Evolutionary conservation across 371 early-diverging fungal species (phyloP), one percentile per base, ranked within the genome.

Genomic region (Syncephalis plumigaleata): DNA sequence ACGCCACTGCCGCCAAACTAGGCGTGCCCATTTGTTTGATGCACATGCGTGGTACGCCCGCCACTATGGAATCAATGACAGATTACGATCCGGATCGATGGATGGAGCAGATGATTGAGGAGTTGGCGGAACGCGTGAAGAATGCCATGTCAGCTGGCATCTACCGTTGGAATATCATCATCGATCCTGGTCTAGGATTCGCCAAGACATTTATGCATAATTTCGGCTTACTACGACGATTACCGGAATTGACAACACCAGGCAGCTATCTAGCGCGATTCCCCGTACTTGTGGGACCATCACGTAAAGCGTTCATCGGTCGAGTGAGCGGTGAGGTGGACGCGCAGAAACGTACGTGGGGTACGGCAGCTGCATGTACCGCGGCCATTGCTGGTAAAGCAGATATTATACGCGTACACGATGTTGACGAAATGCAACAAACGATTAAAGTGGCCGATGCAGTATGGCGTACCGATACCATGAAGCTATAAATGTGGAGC

Each of bases 111-210:
- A 75, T 94, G n/a, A 66, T 72, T 24, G 53, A 54, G 9, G 84
- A 79, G 45, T 66, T 95, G 15, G 60, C 68, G n/a, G 56, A 56
- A 18, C 60, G 73, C 8, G 77, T 93, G 5, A 56, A 75, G 44
- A 61, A 59, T 8, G 90, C 90, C 0, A 64, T 91, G 21, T 58
- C 60, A 8, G 70, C 73, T 1, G 97, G 97, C 46, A 77, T 96
- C 0, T 72, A 71, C 45, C 75, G 94, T 9, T 98, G 95, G 94
- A 94, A 93, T 59, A 84, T 98, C 27, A 83, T 92, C 51, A 58
- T 92, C 7, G 98, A 98, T 55, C 98, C 98, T 1, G 98, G 98
- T 13, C 67, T 98, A 43, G 98, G 97, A 0, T 98, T 96, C 63
- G 91, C 97, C 21, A 98, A 98, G 68, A 78, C 80, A 2, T 65